Percentiles rank a stretch among this genome's conserved stretches.
Evolutionary conservation across 371 early-diverging fungal species (phyloP).

Genomic region (Fennellomyces sp.): DNA sequence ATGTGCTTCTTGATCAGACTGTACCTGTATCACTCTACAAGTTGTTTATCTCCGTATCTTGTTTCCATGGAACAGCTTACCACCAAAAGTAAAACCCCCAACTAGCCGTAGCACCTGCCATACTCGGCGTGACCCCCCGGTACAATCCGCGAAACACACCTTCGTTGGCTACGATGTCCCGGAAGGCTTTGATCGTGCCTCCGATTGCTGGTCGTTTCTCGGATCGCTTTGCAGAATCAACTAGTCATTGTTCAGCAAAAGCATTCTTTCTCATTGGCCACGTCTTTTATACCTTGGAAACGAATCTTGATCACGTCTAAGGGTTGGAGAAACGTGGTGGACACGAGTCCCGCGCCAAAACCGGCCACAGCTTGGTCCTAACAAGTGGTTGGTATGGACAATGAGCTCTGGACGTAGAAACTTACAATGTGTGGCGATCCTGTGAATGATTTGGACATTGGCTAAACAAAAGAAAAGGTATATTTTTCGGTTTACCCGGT

Average conservation of each 20-base stretch:
- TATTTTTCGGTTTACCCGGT: too few relatives aligned
- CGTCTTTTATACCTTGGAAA: slow-evolving; percentile 72
- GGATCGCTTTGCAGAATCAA: slow-evolving; percentile 51
- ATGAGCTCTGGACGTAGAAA: too few relatives aligned
- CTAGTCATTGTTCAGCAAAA: slow-evolving; percentile 23
- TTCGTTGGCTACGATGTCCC: slow-evolving; percentile 55
- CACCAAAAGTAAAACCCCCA: slow-evolving; percentile 97
- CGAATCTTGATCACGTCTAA: slow-evolving; percentile 92
- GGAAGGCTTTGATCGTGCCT: slow-evolving; percentile 70
- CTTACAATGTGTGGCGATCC: slow-evolving; percentile 25
- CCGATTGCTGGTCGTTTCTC: slow-evolving; percentile 57
- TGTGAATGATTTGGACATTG: slow-evolving; percentile 22
- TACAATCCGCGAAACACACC: slow-evolving; percentile 79
- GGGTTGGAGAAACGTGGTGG: slow-evolving; percentile 87
- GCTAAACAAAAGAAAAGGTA: slow-evolving; percentile 4
- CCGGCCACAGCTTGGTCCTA: slow-evolving; percentile 93
- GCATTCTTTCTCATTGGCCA: not conserved
- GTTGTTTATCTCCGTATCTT: not conserved
- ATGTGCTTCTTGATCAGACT: slow-evolving; percentile 76
- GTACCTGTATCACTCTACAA: slow-evolving; percentile 48
- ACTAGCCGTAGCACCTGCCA: slow-evolving; percentile 89
- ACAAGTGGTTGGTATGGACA: too few relatives aligned
- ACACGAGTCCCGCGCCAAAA: slow-evolving; percentile 82
- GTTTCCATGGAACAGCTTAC: slow-evolving; percentile 43
- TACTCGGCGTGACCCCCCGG: slow-evolving; percentile 87